Conservation (phyloP, 805 yeast species). For the Scheffersomyces ergatensis region DNA sequence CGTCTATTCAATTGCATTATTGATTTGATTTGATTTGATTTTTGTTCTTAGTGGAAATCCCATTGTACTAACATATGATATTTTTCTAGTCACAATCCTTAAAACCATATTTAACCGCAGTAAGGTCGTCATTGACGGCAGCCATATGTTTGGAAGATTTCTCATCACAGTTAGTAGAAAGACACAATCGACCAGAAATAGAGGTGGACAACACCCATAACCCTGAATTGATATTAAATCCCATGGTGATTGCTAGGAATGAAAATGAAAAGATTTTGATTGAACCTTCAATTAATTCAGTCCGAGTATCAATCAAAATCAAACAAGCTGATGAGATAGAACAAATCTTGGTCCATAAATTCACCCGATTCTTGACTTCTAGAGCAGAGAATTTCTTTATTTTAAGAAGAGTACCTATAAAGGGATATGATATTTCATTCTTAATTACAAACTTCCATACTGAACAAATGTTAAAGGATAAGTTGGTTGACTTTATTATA, state of each 20-base stretch:
- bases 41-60: too few species aligned
- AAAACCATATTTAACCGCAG: slow-evolving; percentile 92
- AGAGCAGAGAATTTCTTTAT: slow-evolving; percentile 95
- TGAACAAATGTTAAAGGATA: slow-evolving; percentile 91
- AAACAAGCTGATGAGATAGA: slow-evolving; percentile 98
- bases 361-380: slow-evolving; percentile 88
- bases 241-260: slow-evolving; percentile 87
- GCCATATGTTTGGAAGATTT: slow-evolving; percentile 91
- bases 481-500: slow-evolving; percentile 92
- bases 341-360: slow-evolving; percentile 88
- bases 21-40: too few species aligned
- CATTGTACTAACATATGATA: too few species aligned
- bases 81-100: slow-evolving; percentile 90
- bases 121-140: slow-evolving; percentile 88
- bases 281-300: slow-evolving; percentile 91
- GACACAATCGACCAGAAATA: slow-evolving; percentile 96
- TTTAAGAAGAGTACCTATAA: slow-evolving; percentile 84
- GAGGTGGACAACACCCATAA: slow-evolving; percentile 74
- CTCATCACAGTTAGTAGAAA: slow-evolving; percentile 91
- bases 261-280: slow-evolving; percentile 90
- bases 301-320: slow-evolving; percentile 85
- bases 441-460: slow-evolving; percentile 92
- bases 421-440: slow-evolving; percentile 91
- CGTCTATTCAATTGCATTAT: too few species aligned
- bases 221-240: slow-evolving; percentile 81